Base-by-base conservation (phyloP, 768 basidiomycete genomes). In the Hygrophoropsis aurantiaca region DNA sequence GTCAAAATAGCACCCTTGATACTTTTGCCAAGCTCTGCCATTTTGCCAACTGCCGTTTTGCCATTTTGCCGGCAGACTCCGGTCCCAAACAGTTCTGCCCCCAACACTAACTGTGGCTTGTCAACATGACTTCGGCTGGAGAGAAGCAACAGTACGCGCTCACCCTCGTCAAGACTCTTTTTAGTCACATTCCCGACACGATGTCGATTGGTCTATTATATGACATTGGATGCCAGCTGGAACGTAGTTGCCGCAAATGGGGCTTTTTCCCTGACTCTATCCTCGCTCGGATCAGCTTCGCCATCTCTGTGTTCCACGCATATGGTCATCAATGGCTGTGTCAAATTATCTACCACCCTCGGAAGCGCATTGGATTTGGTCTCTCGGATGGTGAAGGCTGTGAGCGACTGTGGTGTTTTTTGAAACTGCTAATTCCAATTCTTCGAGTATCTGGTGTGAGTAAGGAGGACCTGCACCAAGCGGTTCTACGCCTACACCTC, bases 271-370 rank as follows among this genome's bases (percentile, higher is more conserved):
- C 32, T 10, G 11, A 47, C 20, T 32, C 39, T 3, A 41, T 2
- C 36, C 53, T 56, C 27, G 57, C 61, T 19, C 36, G 54, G 18
- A 52, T 71, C 13, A 11, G 34, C 0, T 67, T 65, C 36, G 58
- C 56, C 1, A 61, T 66, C 2, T 62, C 65, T 4, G 65, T 61
- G 0, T 67, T 72, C 61, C 69, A 71, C 51, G 67, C 64, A 0
- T 69, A 60, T 43, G 65, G 59, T 1, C 68, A 70, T 34, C 55
- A 67, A 33, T 68, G 68, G 66, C 38, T 56, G 1, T 68, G 68
- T 45, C 68, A 69, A 34, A 44, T 74, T 1, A 35, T 60, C 0
- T 71, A 69, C 46, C 69, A 69, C 43, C 73, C 71, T 4, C 51
- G 67, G 10, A 43, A 70, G 16, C 18, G 46, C 2, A 25, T 47